Evolutionary conservation across 805 yeast genomes (phyloP), one percentile per base, ranked within the genome.

Genomic region (Tetrapisispora nanseiensis): DNA sequence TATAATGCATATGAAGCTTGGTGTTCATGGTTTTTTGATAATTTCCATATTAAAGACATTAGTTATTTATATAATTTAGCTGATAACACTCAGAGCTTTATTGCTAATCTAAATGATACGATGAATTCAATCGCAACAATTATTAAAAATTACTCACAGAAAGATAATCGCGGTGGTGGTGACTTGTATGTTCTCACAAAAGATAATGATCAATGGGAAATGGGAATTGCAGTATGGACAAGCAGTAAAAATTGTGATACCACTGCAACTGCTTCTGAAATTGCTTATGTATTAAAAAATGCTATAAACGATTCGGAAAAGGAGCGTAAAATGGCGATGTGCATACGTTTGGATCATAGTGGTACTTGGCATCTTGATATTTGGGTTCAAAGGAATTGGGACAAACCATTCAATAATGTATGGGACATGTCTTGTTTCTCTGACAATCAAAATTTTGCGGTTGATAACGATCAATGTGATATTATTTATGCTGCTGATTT

Each of bases 151-250:
- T 30, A 21, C 16, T 35, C 37, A 21, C 37, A 31, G 26, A 36
- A 37, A 28, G n/a, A 24, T 13, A 10, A 15, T 21, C 37, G 45
- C 33, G 41, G 41, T 16, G 13, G 30, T 24, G 30, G 33, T 30
- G 33, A 32, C 19, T 16, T 43, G 6, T 39, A 35, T 24, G n/a
- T 42, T 12, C 13, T 29, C 22, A 42, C 36, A 16, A 38, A 35
- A 22, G 46, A 40, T 21, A 37, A 29, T 31, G 40, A 35, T 8
- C 31, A 43, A 21, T 43, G 43, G 46, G 41, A 43, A 33, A 37
- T 40, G 10, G 43, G 39, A 24, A 16, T 29, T 15, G 23, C 43
- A 13, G 28, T 31, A 10, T 43, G 26, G 33, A 32, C 41, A 13
- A 32, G 22, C 8, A 43, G 43, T 20, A 3, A 6, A 7, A 40